A percentile compares a stretch with the other conserved stretches of the same genome.
Evolutionary conservation across 2,329 filamentous ascomycete genomes (phyloP).

Genomic region (Beauveria asiatica): DNA sequence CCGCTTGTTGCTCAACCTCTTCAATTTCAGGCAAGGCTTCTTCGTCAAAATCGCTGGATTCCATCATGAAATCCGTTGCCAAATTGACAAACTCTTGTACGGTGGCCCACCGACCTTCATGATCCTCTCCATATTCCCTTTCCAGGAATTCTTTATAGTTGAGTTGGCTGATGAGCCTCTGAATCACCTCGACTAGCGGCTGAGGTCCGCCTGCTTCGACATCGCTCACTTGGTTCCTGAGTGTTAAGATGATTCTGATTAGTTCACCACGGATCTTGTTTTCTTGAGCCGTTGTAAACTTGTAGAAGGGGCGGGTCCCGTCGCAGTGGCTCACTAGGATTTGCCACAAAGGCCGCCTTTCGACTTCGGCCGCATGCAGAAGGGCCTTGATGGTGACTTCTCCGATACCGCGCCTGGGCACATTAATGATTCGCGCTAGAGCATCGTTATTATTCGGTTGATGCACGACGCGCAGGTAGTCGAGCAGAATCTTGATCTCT

Average conservation of each 20-base stretch:
- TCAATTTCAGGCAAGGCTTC: slow-evolving; percentile 60
- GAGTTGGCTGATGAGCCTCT: slow-evolving; percentile 53
- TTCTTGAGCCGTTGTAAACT: slow-evolving; percentile 41
- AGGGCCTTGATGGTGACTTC: slow-evolving; percentile 67
- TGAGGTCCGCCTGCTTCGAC: slow-evolving; percentile 21
- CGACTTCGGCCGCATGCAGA: slow-evolving; percentile 65
- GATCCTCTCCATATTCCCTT: slow-evolving; percentile 61
- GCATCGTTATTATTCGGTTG: slow-evolving; percentile 85
- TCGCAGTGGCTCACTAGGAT: slow-evolving; percentile 52
- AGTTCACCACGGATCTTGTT: slow-evolving; percentile 45
- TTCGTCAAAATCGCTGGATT: slow-evolving; percentile 36
- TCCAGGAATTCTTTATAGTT: slow-evolving; percentile 67
- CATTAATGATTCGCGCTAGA: slow-evolving; percentile 73
- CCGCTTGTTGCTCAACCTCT: slow-evolving; percentile 57
- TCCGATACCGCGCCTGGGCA: slow-evolving; percentile 72
- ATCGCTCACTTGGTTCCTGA: slow-evolving; percentile 22
- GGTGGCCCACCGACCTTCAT: slow-evolving; percentile 77
- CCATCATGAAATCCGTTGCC: slow-evolving; percentile 59
- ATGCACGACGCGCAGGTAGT: slow-evolving; percentile 79
- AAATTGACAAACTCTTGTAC: slow-evolving; percentile 80
- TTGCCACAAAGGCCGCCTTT: slow-evolving; percentile 64
- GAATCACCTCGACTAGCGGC: slow-evolving; percentile 40
- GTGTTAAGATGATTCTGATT: slow-evolving; percentile 31
- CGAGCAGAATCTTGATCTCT: slow-evolving; percentile 79
- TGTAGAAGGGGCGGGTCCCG: slow-evolving; percentile 38